These are phyloP conservation scores for Colletotrichum limetticola DNA, from an alignment of 2,329 filamentous ascomycete species.

Conservation along the genomic window DNA sequence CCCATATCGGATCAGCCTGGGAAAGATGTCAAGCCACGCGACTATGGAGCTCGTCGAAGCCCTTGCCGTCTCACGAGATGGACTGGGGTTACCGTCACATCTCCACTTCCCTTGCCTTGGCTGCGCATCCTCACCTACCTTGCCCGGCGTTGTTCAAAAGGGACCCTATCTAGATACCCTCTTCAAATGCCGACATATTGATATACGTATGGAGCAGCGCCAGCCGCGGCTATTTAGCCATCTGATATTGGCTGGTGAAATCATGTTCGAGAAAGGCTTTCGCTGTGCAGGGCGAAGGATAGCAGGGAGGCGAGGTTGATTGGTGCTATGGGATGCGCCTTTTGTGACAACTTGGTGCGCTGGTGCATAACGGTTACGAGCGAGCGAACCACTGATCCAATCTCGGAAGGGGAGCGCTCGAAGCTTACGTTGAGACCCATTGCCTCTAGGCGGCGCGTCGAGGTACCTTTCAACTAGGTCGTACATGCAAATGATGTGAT, in stretches of 20 bases:
- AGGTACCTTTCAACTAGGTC: not conserved
- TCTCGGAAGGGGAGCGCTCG: not conserved
- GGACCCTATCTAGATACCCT: constrained; percentile 31
- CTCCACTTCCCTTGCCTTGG: constrained; percentile 1
- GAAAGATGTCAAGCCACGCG: constrained; percentile 17
- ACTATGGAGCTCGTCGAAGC: not conserved
- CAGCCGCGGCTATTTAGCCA: not conserved
- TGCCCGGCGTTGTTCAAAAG: not conserved
- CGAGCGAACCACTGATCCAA: not conserved
- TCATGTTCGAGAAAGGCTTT: not conserved
- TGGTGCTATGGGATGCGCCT: constrained; percentile 22
- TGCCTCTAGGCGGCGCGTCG: not conserved
- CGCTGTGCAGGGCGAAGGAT: not conserved
- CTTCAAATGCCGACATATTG: constrained; percentile 21
- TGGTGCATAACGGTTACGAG: constrained; percentile 21
- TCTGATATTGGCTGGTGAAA: not conserved
- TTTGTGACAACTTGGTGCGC: constrained; percentile 11
- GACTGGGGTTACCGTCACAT: not conserved
- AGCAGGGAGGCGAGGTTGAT: constrained; percentile 8
- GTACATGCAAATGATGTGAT: constrained; percentile 5
- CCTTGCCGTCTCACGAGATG: not conserved
- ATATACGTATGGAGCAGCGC: not conserved
- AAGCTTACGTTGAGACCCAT: not conserved
- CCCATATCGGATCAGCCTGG: not conserved
- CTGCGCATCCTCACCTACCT: not conserved